These are phyloP conservation scores for Solanum hybrid DNA, from an alignment of 305 asterid species.

Conservation along the genomic window DNA sequence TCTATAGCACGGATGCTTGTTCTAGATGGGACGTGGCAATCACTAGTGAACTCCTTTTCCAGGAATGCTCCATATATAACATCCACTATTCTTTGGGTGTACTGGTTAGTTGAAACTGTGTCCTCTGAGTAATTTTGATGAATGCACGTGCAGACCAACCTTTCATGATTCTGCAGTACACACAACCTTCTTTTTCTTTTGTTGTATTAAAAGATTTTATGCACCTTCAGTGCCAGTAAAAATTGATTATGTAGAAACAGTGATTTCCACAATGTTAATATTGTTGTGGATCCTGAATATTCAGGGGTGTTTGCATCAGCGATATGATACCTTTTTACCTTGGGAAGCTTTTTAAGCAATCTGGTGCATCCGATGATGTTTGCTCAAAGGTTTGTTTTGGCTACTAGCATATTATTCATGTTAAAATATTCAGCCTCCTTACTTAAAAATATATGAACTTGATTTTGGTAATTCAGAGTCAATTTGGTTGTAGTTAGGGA, in stretches of 20 bases:
- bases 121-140: background rate
- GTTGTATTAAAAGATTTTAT: background rate
- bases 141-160: background rate
- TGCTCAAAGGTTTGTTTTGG: conserved; percentile 53
- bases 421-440: background rate
- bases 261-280: background rate
- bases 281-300: conserved; percentile 2
- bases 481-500: conserved; percentile 47
- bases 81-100: conserved; percentile 73
- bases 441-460: background rate
- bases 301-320: conserved; percentile 87
- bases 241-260: background rate
- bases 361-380: conserved; percentile 64
- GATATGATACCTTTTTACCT: conserved; percentile 90
- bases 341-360: conserved; percentile 58
- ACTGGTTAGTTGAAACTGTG: conserved; percentile 48
- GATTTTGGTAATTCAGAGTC: conserved; percentile 6
- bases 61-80: conserved; percentile 60
- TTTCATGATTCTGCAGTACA: background rate
- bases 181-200: background rate
- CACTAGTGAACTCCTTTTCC: conserved; percentile 61
- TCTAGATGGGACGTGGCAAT: conserved; percentile 74
- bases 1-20: conserved; percentile 61
- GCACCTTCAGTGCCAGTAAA: background rate
- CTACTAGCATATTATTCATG: conserved; percentile 5